Conservation (phyloP, 257 asterid species). For the Penstemon barbatus region DNA sequence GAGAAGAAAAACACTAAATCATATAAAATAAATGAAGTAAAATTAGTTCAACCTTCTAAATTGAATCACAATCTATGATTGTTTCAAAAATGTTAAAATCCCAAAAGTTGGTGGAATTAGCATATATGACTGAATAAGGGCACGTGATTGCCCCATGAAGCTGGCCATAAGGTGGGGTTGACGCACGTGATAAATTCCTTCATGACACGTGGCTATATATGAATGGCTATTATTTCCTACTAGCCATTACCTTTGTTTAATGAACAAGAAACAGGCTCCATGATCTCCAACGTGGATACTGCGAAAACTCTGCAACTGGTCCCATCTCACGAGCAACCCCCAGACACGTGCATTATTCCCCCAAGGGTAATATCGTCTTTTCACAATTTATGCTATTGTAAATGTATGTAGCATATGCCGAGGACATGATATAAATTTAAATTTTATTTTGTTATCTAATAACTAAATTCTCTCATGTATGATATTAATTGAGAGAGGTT, state of each 20-base stretch:
- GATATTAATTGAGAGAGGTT: too few relatives aligned
- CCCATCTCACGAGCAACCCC: conserved; percentile 42
- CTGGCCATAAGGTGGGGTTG: conserved; percentile 16
- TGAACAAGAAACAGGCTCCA: conserved; percentile 42
- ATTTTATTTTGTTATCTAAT: too few relatives aligned
- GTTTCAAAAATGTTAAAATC: not conserved
- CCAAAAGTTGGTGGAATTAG: not conserved
- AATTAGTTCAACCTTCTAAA: too few relatives aligned
- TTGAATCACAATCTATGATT: not conserved
- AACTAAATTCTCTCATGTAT: too few relatives aligned
- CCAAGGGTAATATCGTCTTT: conserved; percentile 27
- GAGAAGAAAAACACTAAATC: too few relatives aligned
- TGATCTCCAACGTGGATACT: conserved; percentile 50
- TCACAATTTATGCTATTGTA: not conserved
- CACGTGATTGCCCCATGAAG: conserved; percentile 41
- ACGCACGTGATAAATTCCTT: conserved; percentile 49
- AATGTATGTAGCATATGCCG: too few relatives aligned
- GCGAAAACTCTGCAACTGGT: conserved; percentile 26
- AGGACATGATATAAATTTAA: too few relatives aligned
- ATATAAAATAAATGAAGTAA: too few relatives aligned
- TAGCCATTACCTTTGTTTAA: conserved; percentile 35
- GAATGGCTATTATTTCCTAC: conserved; percentile 27
- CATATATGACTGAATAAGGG: conserved; percentile 19
- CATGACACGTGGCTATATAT: conserved; percentile 27
- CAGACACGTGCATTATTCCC: conserved; percentile 44